Evolutionary conservation across 805 yeast species (phyloP), one percentile per base, ranked within the genome.

Genomic region (Debaryomyces hansenii): DNA sequence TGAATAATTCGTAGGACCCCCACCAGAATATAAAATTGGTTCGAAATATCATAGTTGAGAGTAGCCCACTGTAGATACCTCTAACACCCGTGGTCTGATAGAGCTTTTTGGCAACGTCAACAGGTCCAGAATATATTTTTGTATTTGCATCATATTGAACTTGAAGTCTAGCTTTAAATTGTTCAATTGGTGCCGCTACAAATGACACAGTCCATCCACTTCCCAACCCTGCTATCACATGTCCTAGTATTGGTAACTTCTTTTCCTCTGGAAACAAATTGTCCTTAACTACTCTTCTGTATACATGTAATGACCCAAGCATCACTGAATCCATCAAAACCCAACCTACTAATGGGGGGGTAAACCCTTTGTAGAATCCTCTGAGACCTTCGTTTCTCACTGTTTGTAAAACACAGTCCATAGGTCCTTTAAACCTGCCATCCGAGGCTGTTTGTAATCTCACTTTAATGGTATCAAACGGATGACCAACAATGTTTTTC

Each of bases 151-250:
- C 95, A 62, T 90, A 90, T 60, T 90, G 97, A 10, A 90, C 90
- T 64, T 90, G 97, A 42, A 90, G 73, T 51, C 95, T 77, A 3
- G 96, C 96, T 67, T 90, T 90, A 54, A 90, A 82, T 56, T 86
- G 85, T 63, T 90, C 97, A 6, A 90, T 85, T 2, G 97, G 97
- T 0, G 96, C 96, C 4, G 97, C 97, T n/a, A 90, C 91, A 69
- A 90, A 86, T 40, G 92, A 84, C 11, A 90, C 97, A 0, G 97
- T 90, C 85, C 85, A 81, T 2, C 97, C 97, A 7, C 94, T 83
- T n/a, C 96, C 95, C 27, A 80, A 61, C 0, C 84, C 85, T 1
- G 96, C 92, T 18, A 85, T 64, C 27, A 86, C 74, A 58, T 86
- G 90, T 0, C 96, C 96, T 12, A 76, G 49, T 12, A 90, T 63